Conservation (phyloP, 2,329 filamentous ascomycete genomes). For the Colletotrichum karsti region DNA sequence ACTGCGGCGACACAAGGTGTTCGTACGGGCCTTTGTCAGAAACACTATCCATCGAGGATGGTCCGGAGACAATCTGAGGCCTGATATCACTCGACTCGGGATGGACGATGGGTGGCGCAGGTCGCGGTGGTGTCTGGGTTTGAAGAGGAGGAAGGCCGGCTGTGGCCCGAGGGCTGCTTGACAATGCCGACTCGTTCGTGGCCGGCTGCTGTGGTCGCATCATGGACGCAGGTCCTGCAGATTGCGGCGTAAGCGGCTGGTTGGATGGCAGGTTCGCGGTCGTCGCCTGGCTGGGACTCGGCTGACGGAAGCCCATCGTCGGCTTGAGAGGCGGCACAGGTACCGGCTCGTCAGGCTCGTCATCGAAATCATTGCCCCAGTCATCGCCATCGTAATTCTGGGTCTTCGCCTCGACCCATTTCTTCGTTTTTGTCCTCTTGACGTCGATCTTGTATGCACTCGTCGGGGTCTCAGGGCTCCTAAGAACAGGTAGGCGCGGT, state of each 20-base stretch:
- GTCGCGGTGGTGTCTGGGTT: conserved; percentile 37
- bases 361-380: conserved; percentile 79
- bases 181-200: conserved; percentile 22
- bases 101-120: not conserved
- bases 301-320: conserved; percentile 4
- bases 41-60: conserved; percentile 17
- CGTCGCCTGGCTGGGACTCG: conserved; percentile 48
- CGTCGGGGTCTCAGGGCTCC: conserved; percentile 31
- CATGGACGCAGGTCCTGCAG: conserved; percentile 35
- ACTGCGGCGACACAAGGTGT: conserved; percentile 31
- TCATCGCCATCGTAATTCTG: conserved; percentile 93
- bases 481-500: not conserved
- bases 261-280: conserved; percentile 28
- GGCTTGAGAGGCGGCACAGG: conserved; percentile 39
- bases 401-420: conserved; percentile 92
- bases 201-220: conserved; percentile 31
- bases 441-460: conserved; percentile 81
- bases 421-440: conserved; percentile 88
- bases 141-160: conserved; percentile 39
- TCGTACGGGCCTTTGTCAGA: conserved; percentile 30
- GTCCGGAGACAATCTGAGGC: not conserved
- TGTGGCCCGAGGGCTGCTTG: conserved; percentile 33
- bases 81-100: conserved; percentile 16
- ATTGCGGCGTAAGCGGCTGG: conserved; percentile 28
- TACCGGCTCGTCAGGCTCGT: conserved; percentile 54